phyloP scores from a whole-genome alignment of 2,329 filamentous ascomycete genomes.

The Aschersonia sp. region DNA sequence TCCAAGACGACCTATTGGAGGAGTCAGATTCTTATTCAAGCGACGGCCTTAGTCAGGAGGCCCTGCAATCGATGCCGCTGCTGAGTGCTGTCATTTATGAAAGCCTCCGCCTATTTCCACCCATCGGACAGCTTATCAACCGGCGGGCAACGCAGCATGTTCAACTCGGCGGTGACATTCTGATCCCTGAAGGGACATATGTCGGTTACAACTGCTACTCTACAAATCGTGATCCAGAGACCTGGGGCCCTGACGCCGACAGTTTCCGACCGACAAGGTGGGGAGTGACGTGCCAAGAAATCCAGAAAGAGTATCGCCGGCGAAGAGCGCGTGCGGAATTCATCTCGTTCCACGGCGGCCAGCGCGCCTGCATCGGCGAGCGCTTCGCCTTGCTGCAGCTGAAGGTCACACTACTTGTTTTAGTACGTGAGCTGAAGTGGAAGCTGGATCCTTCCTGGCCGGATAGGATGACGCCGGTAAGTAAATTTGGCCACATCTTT shows the following conservation, averaged over 20 bases:
- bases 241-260: conserved; percentile 18
- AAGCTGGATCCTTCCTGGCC: conserved; percentile 16
- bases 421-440: conserved; percentile 15
- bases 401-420: conserved; percentile 16
- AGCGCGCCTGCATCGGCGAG: conserved; percentile 24
- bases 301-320: conserved; percentile 18
- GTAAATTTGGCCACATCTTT: conserved; percentile 1
- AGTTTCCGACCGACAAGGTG: conserved; percentile 24
- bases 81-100: conserved; percentile 30
- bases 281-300: conserved; percentile 18
- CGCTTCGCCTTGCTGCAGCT: conserved; percentile 23
- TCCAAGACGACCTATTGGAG: conserved; percentile 15
- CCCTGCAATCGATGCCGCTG: conserved; percentile 20
- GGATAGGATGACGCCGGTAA: conserved; percentile 18
- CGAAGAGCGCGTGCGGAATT: conserved; percentile 21
- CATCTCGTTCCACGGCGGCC: conserved; percentile 26
- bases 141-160: conserved; percentile 15
- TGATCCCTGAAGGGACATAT: conserved; percentile 20
- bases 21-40: conserved; percentile 14
- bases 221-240: conserved; percentile 18
- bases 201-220: conserved; percentile 25
- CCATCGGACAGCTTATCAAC: conserved; percentile 33
- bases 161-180: conserved; percentile 13
- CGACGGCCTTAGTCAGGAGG: conserved; percentile 6
- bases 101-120: conserved; percentile 30